Evolutionary conservation across 225 moss, liverwort and hornwort genomes (phyloP).

Genomic region (Pleurozium schreberi): DNA sequence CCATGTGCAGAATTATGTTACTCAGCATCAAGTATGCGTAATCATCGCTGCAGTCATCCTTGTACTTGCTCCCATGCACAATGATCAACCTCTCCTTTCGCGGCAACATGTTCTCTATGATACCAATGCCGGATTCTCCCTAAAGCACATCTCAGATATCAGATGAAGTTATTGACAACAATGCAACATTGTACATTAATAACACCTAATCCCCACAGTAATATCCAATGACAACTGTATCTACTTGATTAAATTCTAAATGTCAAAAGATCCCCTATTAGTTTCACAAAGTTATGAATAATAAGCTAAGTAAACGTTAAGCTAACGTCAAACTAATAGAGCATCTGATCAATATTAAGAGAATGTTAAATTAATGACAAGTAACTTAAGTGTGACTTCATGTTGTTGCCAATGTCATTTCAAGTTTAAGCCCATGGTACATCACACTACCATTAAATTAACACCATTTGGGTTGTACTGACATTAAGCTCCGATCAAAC

Average conservation of each 20-base stretch:
- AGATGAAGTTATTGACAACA: neutral
- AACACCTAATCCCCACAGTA: neutral
- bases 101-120: constrained; percentile 14
- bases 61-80: constrained; percentile 45
- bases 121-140: constrained; percentile 37
- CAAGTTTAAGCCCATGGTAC: neutral
- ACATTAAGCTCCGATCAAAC: neutral
- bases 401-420: neutral
- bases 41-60: constrained; percentile 42
- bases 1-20: constrained; percentile 52
- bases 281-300: neutral
- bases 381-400: neutral
- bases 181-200: neutral
- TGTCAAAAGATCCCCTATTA: neutral
- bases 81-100: constrained; percentile 28
- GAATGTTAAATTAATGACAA: neutral
- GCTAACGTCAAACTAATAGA: neutral
- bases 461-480: neutral
- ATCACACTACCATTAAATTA: neutral
- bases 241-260: neutral
- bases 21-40: constrained; percentile 38
- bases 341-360: neutral
- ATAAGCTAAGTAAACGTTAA: no score
- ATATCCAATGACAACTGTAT: neutral
- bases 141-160: neutral